These are phyloP conservation scores for Nannochloropsis salina DNA, from an alignment of 108 stramenopile species.

Conservation along the genomic window DNA sequence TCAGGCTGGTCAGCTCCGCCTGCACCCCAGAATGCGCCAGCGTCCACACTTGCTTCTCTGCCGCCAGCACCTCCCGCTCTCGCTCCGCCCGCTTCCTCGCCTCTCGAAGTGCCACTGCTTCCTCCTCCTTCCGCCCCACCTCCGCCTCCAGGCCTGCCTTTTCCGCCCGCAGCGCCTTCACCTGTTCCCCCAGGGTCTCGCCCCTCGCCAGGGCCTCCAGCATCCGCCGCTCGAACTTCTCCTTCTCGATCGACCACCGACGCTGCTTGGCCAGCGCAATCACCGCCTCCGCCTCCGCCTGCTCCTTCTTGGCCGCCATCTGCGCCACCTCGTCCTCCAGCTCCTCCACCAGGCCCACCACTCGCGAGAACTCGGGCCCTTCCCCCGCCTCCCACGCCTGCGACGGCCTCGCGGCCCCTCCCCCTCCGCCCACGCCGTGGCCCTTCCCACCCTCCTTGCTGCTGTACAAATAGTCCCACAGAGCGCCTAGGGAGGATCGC, in stretches of 20 bases:
- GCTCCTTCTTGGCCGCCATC: slow-evolving; percentile 34
- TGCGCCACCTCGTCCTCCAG: slow-evolving; percentile 46
- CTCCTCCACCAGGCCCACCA: slow-evolving; percentile 33
- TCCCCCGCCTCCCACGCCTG: background rate
- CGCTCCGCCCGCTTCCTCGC: slow-evolving; percentile 21
- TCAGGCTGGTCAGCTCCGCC: slow-evolving; percentile 41
- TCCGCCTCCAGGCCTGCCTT: background rate
- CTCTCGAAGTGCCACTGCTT: slow-evolving; percentile 30
- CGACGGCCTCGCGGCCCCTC: background rate
- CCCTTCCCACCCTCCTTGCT: background rate
- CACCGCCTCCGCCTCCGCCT: slow-evolving; percentile 43
- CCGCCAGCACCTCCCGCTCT: slow-evolving; percentile 36
- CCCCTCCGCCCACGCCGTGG: background rate
- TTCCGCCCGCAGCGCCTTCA: slow-evolving; percentile 26
- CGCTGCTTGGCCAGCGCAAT: slow-evolving; percentile 39
- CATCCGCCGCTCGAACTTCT: slow-evolving; percentile 31
- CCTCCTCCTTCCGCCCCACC: slow-evolving; percentile 24
- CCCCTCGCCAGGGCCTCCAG: slow-evolving; percentile 22
- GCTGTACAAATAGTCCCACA: slow-evolving; percentile 6
- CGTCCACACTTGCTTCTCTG: slow-evolving; percentile 43
- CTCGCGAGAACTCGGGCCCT: slow-evolving; percentile 19
- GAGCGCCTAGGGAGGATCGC: background rate
- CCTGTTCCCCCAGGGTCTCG: background rate
- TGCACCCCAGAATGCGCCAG: slow-evolving; percentile 45
- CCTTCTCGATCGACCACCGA: slow-evolving; percentile 26